A percentile compares a stretch with the other conserved stretches of the same genome.
Evolutionary conservation across 805 yeast genomes (phyloP).

Genomic region (Citeromyces nyonsensis): DNA sequence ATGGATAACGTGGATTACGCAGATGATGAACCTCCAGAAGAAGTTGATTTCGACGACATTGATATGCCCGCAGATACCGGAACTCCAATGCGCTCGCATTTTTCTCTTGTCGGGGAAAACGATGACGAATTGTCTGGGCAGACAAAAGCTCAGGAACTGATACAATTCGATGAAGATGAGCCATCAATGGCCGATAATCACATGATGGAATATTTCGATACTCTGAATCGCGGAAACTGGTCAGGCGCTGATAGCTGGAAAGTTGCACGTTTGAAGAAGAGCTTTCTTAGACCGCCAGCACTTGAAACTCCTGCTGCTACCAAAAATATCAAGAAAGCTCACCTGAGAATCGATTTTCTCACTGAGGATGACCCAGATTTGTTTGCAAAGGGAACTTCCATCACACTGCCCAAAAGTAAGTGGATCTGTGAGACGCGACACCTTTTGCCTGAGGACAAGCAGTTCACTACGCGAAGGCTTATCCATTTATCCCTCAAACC

Average conservation of each 20-base stretch:
- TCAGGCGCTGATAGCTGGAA: conserved; percentile 93
- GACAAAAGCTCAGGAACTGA: too few relatives aligned
- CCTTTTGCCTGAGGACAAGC: conserved; percentile 31
- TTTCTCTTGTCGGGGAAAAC: conserved; percentile 14
- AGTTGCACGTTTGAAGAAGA: conserved; percentile 31
- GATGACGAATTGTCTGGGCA: conserved; percentile 4
- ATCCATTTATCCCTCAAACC: conserved; percentile 32
- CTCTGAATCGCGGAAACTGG: conserved; percentile 59
- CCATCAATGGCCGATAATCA: conserved; percentile 23
- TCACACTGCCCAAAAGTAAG: conserved; percentile 9
- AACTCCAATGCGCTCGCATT: conserved; percentile 11
- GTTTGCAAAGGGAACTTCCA: conserved; percentile 11
- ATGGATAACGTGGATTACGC: conserved; percentile 9
- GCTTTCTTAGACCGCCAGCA: background rate
- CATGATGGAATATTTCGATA: conserved; percentile 65
- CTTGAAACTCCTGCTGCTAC: conserved; percentile 1
- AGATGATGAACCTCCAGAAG: conserved; percentile 7
- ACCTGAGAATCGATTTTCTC: conserved; percentile 12
- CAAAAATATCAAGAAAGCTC: conserved; percentile 13
- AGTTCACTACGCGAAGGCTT: conserved; percentile 29
- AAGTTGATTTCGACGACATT: conserved; percentile 1
- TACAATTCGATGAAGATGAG: conserved; percentile 2
- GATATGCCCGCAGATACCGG: conserved; percentile 2
- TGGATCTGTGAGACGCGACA: conserved; percentile 8
- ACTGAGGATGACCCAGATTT: conserved; percentile 8